These are phyloP conservation scores for Keqinozyma sinolaborantium DNA, from an alignment of 1,139 yeast species.

Conservation along the genomic window DNA sequence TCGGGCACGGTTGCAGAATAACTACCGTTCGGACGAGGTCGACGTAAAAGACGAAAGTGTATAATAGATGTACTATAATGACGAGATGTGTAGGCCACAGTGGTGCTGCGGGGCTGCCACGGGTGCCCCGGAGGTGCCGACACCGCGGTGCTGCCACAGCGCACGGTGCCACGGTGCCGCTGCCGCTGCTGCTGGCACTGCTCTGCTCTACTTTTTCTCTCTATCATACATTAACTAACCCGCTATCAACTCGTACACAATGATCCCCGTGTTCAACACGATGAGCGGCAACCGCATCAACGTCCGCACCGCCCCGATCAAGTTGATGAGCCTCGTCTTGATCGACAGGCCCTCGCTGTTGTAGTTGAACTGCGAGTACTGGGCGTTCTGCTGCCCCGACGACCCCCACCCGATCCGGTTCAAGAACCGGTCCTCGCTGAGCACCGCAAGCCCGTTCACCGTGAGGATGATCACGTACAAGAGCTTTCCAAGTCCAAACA, in stretches of 20 bases:
- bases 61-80: conserved; percentile 1
- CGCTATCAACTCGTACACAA: conserved; percentile 39
- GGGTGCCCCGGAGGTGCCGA: too few species aligned
- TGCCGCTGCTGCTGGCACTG: too few species aligned
- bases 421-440: conserved; percentile 46
- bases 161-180: too few species aligned
- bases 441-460: conserved; percentile 44
- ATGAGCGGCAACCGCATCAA: conserved; percentile 45
- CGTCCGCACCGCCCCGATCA: conserved; percentile 46
- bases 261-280: conserved; percentile 34
- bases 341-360: conserved; percentile 24
- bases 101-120: too few species aligned
- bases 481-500: conserved; percentile 47
- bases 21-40: conserved; percentile 4
- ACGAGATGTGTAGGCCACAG: not conserved
- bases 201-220: too few species aligned
- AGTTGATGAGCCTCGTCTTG: conserved; percentile 36
- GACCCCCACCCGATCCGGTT: conserved; percentile 45
- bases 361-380: conserved; percentile 28
- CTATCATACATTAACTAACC: conserved; percentile 20
- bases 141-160: too few species aligned
- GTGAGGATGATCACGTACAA: conserved; percentile 38
- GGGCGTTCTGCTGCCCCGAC: conserved; percentile 15
- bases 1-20: conserved; percentile 63
- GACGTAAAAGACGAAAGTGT: conserved; percentile 4